Evolutionary conservation across 768 basidiomycete genomes (phyloP).

Genomic region (Mycena rebaudengoi): DNA sequence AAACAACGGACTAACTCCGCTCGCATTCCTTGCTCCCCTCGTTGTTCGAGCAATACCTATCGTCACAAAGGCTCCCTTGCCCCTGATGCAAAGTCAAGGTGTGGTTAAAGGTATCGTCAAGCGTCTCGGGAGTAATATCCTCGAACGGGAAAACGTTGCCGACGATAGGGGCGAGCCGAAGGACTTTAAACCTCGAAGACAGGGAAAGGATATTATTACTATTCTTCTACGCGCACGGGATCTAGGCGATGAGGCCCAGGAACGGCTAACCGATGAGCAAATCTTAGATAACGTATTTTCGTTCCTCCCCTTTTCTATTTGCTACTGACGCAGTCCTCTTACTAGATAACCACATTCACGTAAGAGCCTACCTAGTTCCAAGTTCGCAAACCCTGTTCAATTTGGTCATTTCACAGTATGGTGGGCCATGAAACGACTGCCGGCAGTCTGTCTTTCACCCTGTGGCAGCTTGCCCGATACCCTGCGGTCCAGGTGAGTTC

Average conservation of each 20-base stretch:
- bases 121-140: slow-evolving; percentile 31
- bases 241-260: slow-evolving; percentile 2
- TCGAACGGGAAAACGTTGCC: slow-evolving; percentile 27
- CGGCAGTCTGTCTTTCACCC: slow-evolving; percentile 43
- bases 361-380: no score
- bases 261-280: slow-evolving; percentile 27
- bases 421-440: slow-evolving; percentile 55
- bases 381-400: no score
- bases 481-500: slow-evolving; percentile 39
- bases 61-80: slow-evolving; percentile 33
- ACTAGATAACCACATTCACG: slow-evolving; percentile 30
- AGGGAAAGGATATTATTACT: slow-evolving; percentile 36
- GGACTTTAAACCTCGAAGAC: neutral
- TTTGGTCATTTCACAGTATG: slow-evolving; percentile 34
- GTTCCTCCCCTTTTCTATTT: neutral
- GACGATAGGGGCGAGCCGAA: neutral
- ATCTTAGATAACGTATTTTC: slow-evolving; percentile 36
- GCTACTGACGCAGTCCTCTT: neutral
- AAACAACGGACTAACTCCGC: slow-evolving; percentile 23
- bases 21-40: slow-evolving; percentile 38
- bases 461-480: slow-evolving; percentile 49
- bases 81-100: slow-evolving; percentile 35
- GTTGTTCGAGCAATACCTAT: slow-evolving; percentile 38
- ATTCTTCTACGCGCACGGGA: slow-evolving; percentile 29
- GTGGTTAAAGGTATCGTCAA: slow-evolving; percentile 33